Percentiles rank a stretch among this genome's conserved stretches.
Conservation (phyloP, 441 rosid species). For the Populus tomentosa region DNA sequence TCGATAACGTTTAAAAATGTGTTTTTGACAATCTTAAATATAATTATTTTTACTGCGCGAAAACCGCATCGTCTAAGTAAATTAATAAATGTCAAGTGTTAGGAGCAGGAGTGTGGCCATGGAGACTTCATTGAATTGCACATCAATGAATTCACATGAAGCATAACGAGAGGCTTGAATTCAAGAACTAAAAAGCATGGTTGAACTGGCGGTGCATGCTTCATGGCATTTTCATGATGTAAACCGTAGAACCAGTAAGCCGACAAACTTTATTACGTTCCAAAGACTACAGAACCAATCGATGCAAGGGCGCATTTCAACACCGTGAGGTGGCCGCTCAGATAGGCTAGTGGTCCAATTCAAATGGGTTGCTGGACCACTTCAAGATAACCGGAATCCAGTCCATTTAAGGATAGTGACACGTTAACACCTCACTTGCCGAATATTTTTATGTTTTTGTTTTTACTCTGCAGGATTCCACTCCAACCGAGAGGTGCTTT, state of each 20-base stretch:
- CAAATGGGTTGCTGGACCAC: slow-evolving; percentile 15
- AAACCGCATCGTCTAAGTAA: too few species aligned
- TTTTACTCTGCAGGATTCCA: background rate
- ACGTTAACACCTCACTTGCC: background rate
- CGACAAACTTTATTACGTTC: background rate
- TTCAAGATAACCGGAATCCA: background rate
- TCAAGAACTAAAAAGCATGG: too few species aligned
- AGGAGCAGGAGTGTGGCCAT: too few species aligned
- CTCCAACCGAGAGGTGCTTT: background rate
- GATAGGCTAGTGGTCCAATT: background rate
- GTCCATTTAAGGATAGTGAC: slow-evolving; percentile 6
- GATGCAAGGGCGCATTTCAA: slow-evolving; percentile 1
- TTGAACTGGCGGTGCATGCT: too few species aligned
- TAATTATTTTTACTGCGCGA: too few species aligned
- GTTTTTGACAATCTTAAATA: too few species aligned
- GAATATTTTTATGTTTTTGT: background rate
- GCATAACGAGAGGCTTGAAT: too few species aligned
- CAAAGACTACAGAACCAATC: background rate
- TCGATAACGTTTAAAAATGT: too few species aligned
- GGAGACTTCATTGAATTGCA: too few species aligned
- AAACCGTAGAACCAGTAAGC: background rate
- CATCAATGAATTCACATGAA: too few species aligned
- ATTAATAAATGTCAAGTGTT: too few species aligned
- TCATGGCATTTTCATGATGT: background rate
- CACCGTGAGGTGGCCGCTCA: background rate